Evolutionary conservation across 1,284 basidiomycete genomes (phyloP), one percentile per base, ranked within the genome.

Genomic region (Naganishia cerealis): DNA sequence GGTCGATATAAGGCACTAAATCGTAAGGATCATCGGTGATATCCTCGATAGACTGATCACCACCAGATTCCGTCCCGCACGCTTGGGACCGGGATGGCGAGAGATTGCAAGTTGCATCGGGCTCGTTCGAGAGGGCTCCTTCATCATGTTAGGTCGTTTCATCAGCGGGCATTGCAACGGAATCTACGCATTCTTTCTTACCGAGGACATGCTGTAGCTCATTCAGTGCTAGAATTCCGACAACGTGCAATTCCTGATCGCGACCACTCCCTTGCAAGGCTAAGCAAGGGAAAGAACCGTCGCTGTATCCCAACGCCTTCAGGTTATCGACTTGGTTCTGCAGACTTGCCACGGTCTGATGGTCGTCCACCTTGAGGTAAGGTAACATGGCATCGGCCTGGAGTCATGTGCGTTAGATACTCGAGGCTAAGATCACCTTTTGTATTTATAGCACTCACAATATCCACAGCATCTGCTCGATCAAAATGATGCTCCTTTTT

Each of bases 191-290:
- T 33, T 33, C 46, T 46, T 2, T 82, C 87, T 72, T 76, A 93
- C 92, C 86, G n/a, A 96, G 81, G 3, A 92, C 93, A 78, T 97
- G 92, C 75, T 96, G 93, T 36, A 99, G 85, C 79, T 98, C 95
- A 76, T 88, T 92, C 40, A 89, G 87, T 0, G 93, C 92, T 70
- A 98, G 90, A 78, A 94, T 95, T 3, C 94, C 95, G n/a, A 92
- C 85, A 83, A 96, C 85, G 50, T 90, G 85, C 72, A 85, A 72
- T 42, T 84, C 26, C 83, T 71, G 73, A 6, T 81, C 81, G 57
- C 85, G 76, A 82, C 71, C 83, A 80, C 58, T 4, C 50, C 81
- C 40, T 77, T 78, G 56, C 94, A 77, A 38, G 16, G 48, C 48
- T 36, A 71, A 36, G 67, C 98, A 89, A 0, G 94, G 94, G 80